These are phyloP conservation scores for Monosporascus sp. DNA, from an alignment of 2,329 filamentous ascomycete species.

Conservation along the genomic window DNA sequence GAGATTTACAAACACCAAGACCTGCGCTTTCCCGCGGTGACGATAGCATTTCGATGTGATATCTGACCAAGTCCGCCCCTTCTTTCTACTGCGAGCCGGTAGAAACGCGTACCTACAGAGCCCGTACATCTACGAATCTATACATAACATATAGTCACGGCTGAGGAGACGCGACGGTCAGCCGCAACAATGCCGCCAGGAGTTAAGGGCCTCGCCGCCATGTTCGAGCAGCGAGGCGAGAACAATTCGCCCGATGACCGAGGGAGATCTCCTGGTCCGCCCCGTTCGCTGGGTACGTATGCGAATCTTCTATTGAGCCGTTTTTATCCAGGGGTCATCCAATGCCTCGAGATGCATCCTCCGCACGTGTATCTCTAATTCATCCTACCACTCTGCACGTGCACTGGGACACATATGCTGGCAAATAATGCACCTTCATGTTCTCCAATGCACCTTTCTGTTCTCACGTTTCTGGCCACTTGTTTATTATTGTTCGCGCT, in stretches of 20 bases:
- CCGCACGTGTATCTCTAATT: no score
- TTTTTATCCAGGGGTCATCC: background rate
- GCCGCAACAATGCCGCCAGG: constrained; percentile 51
- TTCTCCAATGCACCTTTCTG: no score
- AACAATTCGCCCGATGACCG: constrained; percentile 58
- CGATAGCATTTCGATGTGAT: constrained; percentile 11
- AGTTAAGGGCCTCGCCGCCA: constrained; percentile 71
- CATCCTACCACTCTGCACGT: no score
- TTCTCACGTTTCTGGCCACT: no score
- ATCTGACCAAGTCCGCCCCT: constrained; percentile 6
- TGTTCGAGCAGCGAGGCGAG: constrained; percentile 71
- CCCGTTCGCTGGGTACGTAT: constrained; percentile 38
- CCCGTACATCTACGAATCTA: no score
- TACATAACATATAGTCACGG: background rate
- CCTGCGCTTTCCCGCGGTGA: constrained; percentile 21
- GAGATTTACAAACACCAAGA: constrained; percentile 11
- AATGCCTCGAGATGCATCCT: background rate
- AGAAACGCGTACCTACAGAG: no score
- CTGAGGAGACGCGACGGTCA: background rate
- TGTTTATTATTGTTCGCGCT: no score
- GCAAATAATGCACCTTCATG: no score
- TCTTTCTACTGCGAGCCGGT: no score
- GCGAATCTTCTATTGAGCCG: constrained; percentile 5
- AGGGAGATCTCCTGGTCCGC: constrained; percentile 59
- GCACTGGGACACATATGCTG: no score